Evolutionary conservation across 805 yeast genomes (phyloP), one percentile per base, ranked within the genome.

Genomic region (Barnettozyma populi): DNA sequence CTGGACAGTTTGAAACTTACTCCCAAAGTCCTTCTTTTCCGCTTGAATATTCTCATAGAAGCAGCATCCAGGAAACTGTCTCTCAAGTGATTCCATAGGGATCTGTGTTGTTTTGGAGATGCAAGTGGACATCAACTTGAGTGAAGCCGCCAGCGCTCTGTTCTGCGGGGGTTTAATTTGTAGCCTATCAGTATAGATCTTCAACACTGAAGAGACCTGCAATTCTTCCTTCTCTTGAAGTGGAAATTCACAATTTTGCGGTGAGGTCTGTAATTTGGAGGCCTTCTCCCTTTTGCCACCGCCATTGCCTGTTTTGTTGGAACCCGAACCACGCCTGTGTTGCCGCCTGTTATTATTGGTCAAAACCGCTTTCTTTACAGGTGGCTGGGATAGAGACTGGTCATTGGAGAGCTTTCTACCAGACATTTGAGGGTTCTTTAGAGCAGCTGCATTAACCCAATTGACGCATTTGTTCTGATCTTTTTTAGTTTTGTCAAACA

Each of bases 61-160:
- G 27, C 52, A 49, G 38, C 52, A 49, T 7, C 19, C 32, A 2
- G 52, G 41, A 11, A 46, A 43, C 3, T n/a, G 13, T n/a, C 13
- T 10, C 3, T n/a, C 16, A 3, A 18, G 14, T 11, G 36, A 16
- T 18, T 6, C 24, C 5, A 4, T 13, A 18, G 21, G 37, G 10
- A 18, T 20, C 5, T 35, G 8, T 10, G 23, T 20, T 35, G 14
- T 20, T 20, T 18, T 20, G 18, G 25, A 31, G 14, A 16, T 20
- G n/a, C 41, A 31, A 19, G 20, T 18, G 5, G 23, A 7, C 11
- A 44, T 44, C 36, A 44, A 32, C 21, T 14, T 39, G 13, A 38
- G 10, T 21, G 47, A 32, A 5, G 35, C 41, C 5, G 13, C 18
- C 11, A 45, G 24, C 16, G 24, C 11, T 21, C 41, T 10, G 27